Evolutionary conservation across 176 grass and related monocot genomes (phyloP).

Genomic region (Oryza officinalis): DNA sequence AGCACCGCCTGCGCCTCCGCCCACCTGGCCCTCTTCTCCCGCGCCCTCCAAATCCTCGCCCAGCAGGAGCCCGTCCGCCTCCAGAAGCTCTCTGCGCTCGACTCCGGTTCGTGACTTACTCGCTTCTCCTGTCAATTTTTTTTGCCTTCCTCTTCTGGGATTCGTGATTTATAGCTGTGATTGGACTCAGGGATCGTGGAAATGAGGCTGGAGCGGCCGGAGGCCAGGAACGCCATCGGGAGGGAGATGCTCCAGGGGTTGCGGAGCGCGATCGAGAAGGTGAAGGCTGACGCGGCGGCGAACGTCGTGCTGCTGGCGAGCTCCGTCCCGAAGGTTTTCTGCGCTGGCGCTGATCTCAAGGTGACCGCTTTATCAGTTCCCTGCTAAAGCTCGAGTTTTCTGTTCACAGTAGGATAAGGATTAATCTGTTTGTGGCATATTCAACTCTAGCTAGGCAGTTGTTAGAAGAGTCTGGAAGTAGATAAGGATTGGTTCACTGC

Average conservation of each 20-base stretch:
- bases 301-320: constrained; percentile 73
- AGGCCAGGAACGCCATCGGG: constrained; percentile 89
- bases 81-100: constrained; percentile 60
- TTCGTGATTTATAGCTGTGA: not conserved
- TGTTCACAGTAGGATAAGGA: not conserved
- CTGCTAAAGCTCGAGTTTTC: not conserved
- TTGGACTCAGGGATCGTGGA: constrained; percentile 68
- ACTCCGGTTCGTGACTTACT: constrained; percentile 51
- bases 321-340: constrained; percentile 79
- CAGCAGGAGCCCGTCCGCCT: constrained; percentile 53
- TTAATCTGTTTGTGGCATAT: not conserved
- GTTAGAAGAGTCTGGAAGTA: not conserved
- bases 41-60: constrained; percentile 57
- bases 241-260: constrained; percentile 87
- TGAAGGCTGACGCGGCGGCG: constrained; percentile 57
- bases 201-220: constrained; percentile 71
- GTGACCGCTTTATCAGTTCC: constrained; percentile 16
- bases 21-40: constrained; percentile 37
- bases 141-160: not conserved
- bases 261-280: constrained; percentile 53
- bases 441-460: not conserved
- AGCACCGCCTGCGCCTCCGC: not conserved
- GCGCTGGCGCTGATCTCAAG: constrained; percentile 93
- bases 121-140: not conserved
- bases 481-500: not conserved